Conservation (phyloP, 202 grass and related monocot species). For the Zizania palustris region DNA sequence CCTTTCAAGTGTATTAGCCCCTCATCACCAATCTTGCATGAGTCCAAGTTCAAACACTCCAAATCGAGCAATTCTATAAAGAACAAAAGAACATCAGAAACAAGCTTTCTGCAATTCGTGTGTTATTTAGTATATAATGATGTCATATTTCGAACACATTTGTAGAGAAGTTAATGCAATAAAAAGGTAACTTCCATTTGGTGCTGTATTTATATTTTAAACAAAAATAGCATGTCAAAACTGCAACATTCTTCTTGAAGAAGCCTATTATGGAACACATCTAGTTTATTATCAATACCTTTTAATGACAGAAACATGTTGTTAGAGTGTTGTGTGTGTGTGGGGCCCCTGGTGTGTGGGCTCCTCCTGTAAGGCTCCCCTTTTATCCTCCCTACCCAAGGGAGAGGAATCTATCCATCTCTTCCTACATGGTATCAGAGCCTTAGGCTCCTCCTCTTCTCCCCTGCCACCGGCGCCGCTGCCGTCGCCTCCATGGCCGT, state of each 20-base stretch:
- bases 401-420: too few species aligned
- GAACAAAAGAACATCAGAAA: slow-evolving; percentile 33
- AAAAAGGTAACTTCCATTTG: slow-evolving; percentile 8
- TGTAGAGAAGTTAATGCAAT: slow-evolving; percentile 33
- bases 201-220: slow-evolving; percentile 12
- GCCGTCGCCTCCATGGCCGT: too few species aligned
- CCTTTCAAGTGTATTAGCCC: slow-evolving; percentile 82
- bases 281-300: slow-evolving; percentile 34
- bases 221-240: slow-evolving; percentile 18
- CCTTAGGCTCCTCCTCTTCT: too few species aligned
- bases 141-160: neutral
- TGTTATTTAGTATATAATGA: slow-evolving; percentile 4
- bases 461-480: too few species aligned
- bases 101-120: neutral
- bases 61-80: slow-evolving; percentile 78
- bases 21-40: slow-evolving; percentile 82
- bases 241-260: slow-evolving; percentile 31
- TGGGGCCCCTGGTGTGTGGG: too few species aligned
- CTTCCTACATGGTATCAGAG: too few species aligned
- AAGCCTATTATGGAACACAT: slow-evolving; percentile 2
- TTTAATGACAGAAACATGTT: slow-evolving; percentile 35
- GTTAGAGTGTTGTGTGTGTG: too few species aligned
- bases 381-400: too few species aligned
- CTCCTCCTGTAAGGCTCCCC: too few species aligned
- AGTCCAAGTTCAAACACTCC: slow-evolving; percentile 95